phyloP scores from a whole-genome alignment of 495 filamentous ascomycete genomes.

The Neurospora pannonica region DNA sequence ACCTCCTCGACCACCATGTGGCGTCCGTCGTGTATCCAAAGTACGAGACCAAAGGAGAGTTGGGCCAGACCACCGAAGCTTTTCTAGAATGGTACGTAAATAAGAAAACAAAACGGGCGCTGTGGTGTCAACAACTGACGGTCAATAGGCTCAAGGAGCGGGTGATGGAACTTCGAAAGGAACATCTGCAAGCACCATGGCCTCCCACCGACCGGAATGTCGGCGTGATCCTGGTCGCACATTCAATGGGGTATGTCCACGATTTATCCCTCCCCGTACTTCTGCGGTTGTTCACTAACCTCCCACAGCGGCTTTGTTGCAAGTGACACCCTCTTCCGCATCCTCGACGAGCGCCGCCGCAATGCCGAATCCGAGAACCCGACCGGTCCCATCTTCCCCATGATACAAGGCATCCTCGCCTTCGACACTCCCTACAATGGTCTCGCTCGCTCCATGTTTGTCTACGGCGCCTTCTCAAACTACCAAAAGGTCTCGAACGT shows the following conservation, averaged over 20 bases:
- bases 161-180: constrained; percentile 82
- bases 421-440: constrained; percentile 95
- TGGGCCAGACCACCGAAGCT: constrained; percentile 60
- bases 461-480: constrained; percentile 83
- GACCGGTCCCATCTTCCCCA: constrained; percentile 45
- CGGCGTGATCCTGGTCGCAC: constrained; percentile 72
- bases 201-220: constrained; percentile 83
- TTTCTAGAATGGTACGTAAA: constrained; percentile 70
- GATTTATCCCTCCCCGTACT: too few relatives aligned
- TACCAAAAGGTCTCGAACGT: constrained; percentile 69
- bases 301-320: constrained; percentile 69
- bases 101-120: neutral
- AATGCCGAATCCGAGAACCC: constrained; percentile 11
- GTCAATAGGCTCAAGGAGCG: constrained; percentile 67
- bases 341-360: constrained; percentile 30
- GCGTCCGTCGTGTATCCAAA: constrained; percentile 70
- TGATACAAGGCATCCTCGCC: constrained; percentile 73
- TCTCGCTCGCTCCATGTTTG: constrained; percentile 78
- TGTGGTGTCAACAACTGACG: neutral
- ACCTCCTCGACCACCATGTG: constrained; percentile 64
- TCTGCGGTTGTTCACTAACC: neutral
- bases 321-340: constrained; percentile 65
- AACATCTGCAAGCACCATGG: constrained; percentile 57
- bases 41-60: constrained; percentile 83
- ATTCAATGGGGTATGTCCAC: constrained; percentile 69